Percentiles rank a stretch among this genome's conserved stretches.
phyloP scores from a whole-genome alignment of 1,139 yeast species.

The Pichia sp. region DNA sequence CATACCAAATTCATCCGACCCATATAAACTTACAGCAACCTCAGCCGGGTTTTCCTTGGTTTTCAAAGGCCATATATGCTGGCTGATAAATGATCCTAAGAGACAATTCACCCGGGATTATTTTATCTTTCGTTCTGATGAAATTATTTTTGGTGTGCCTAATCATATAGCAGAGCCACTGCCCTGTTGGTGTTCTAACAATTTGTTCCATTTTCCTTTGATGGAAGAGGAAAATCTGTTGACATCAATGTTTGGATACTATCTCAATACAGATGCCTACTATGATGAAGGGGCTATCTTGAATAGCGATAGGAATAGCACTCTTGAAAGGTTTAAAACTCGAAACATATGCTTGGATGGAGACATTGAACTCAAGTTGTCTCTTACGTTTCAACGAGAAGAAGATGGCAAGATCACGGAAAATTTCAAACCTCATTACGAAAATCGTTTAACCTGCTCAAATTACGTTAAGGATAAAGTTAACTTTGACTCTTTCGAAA shows the following conservation, averaged over 20 bases:
- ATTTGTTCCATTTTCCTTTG: constrained; percentile 22
- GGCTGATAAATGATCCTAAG: constrained; percentile 49
- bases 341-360: constrained; percentile 53
- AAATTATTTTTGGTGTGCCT: constrained; percentile 64
- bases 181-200: constrained; percentile 53
- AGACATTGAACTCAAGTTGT: constrained; percentile 51
- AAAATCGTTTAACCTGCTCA: constrained; percentile 59
- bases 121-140: constrained; percentile 56
- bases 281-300: constrained; percentile 4
- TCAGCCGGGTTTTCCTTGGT: constrained; percentile 76
- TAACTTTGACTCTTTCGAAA: constrained; percentile 66
- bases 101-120: constrained; percentile 38
- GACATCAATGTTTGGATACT: constrained; percentile 19
- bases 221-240: constrained; percentile 11
- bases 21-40: constrained; percentile 61
- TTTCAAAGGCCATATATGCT: constrained; percentile 61
- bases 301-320: constrained; percentile 3
- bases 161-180: constrained; percentile 55
- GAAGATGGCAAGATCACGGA: constrained; percentile 37
- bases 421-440: constrained; percentile 63
- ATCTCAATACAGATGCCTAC: constrained; percentile 17
- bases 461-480: constrained; percentile 39
- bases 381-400: constrained; percentile 49
- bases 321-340: constrained; percentile 36
- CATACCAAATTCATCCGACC: constrained; percentile 67